Evolutionary conservation across 805 yeast genomes (phyloP).

Genomic region (Starmerella scarabaei): DNA sequence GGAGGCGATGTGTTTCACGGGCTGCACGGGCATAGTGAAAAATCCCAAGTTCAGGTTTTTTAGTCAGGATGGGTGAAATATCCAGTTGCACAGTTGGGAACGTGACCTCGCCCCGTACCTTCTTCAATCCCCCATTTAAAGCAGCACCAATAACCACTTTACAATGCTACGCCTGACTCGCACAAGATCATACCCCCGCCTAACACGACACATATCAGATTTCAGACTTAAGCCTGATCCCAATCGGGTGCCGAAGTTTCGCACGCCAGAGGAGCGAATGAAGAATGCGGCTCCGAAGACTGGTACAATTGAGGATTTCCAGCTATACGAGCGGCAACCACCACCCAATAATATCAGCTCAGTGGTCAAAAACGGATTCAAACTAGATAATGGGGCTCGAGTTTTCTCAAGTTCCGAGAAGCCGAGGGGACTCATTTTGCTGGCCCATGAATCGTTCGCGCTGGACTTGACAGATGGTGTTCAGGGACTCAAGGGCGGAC

Average conservation of each 20-base stretch:
- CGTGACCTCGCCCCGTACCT: too few species aligned
- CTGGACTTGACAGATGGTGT: slow-evolving; percentile 34
- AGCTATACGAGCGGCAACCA: slow-evolving; percentile 33
- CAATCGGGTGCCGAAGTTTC: slow-evolving; percentile 18
- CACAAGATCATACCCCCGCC: too few species aligned
- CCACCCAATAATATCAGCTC: slow-evolving; percentile 42
- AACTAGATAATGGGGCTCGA: slow-evolving; percentile 41
- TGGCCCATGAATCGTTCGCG: slow-evolving; percentile 45
- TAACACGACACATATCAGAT: slow-evolving; percentile 1
- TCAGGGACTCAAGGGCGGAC: slow-evolving; percentile 38
- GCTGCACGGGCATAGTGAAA: slow-evolving; percentile 19
- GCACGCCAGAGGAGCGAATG: slow-evolving; percentile 17
- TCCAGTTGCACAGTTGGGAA: too few species aligned
- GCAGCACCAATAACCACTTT: too few species aligned
- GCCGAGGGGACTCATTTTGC: slow-evolving; percentile 24
- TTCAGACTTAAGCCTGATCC: slow-evolving; percentile 22
- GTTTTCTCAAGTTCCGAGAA: slow-evolving; percentile 22
- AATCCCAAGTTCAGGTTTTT: too few species aligned
- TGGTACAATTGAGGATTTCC: slow-evolving; percentile 28
- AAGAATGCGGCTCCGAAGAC: slow-evolving; percentile 22
- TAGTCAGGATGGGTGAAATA: too few species aligned
- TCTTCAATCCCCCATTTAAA: too few species aligned
- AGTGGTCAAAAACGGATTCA: slow-evolving; percentile 43
- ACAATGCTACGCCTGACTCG: too few species aligned
- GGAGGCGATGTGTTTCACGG: slow-evolving; percentile 15